Conservation (phyloP, 768 basidiomycete species). For the Boletus vermiculosoides region DNA sequence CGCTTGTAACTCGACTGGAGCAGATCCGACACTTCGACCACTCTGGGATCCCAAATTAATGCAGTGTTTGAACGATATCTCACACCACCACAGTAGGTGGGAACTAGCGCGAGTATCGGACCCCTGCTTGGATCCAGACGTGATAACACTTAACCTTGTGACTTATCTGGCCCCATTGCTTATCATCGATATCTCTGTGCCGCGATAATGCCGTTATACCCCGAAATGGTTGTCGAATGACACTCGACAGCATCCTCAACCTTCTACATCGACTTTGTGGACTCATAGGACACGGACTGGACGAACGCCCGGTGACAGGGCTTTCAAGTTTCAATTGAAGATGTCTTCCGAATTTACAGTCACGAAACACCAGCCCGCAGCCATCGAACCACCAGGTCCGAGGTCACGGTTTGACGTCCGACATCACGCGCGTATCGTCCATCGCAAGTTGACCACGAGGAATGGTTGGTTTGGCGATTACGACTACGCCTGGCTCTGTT, state of each 20-base stretch:
- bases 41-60: neutral
- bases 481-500: slow-evolving; percentile 74
- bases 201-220: neutral
- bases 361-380: slow-evolving; percentile 18
- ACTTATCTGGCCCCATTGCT: neutral
- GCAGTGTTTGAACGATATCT: neutral
- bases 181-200: neutral
- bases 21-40: neutral
- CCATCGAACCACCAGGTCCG: slow-evolving; percentile 10
- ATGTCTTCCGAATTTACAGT: slow-evolving; percentile 19
- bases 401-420: slow-evolving; percentile 6
- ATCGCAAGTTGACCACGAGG: slow-evolving; percentile 43
- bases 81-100: neutral
- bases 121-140: neutral
- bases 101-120: neutral
- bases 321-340: neutral
- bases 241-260: neutral
- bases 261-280: neutral
- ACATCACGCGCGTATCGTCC: slow-evolving; percentile 13
- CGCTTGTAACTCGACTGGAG: neutral
- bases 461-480: slow-evolving; percentile 86
- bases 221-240: neutral
- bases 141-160: neutral
- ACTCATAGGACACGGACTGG: neutral
- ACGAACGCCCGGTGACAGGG: neutral